A percentile compares a stretch with the other conserved stretches of the same genome.
phyloP scores from a whole-genome alignment of 768 basidiomycete genomes.

The Tephrocybe sp. region DNA sequence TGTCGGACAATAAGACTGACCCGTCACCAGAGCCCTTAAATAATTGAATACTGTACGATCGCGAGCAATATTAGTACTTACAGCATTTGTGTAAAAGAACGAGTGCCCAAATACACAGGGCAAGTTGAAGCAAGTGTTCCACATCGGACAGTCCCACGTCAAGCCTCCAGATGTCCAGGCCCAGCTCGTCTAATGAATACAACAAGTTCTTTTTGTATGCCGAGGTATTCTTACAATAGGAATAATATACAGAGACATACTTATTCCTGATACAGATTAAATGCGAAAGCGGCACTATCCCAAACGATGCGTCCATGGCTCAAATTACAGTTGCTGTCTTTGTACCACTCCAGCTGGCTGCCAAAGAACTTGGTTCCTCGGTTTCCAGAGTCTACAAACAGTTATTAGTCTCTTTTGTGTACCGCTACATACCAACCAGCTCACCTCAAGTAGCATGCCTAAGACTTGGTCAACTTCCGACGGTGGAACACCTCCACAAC shows the following conservation, averaged over 20 bases:
- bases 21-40: too few relatives aligned
- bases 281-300: background rate
- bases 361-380: constrained; percentile 70
- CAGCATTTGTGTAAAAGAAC: too few relatives aligned
- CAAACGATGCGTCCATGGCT: background rate
- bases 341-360: constrained; percentile 43
- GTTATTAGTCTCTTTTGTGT: constrained; percentile 4
- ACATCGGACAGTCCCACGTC: too few relatives aligned
- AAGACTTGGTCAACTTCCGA: constrained; percentile 88
- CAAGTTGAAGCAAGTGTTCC: too few relatives aligned
- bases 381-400: constrained; percentile 67
- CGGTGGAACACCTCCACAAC: constrained; percentile 82
- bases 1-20: too few relatives aligned
- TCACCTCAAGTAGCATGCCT: constrained; percentile 79
- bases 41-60: too few relatives aligned
- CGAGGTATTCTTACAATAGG: background rate
- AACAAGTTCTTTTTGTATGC: background rate
- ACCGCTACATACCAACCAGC: constrained; percentile 13
- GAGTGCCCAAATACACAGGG: background rate
- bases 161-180: too few relatives aligned
- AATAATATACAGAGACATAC: background rate
- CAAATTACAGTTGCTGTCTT: constrained; percentile 21
- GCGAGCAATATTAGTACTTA: too few relatives aligned
- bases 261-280: background rate
- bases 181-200: too few relatives aligned